Base-by-base conservation (phyloP, 176 grass and related monocot genomes). In the Eleusine indica region DNA sequence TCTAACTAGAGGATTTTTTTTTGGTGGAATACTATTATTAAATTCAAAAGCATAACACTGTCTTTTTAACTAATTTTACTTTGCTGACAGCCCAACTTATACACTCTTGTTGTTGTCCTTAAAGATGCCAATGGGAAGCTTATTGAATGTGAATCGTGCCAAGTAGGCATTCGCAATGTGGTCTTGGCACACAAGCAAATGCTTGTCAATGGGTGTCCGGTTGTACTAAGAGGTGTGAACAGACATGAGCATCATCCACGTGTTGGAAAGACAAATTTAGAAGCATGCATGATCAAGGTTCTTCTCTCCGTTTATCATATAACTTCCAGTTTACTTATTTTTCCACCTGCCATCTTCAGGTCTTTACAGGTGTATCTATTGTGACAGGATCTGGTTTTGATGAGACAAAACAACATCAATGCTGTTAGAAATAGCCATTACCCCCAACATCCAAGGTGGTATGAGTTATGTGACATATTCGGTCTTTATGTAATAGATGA, bases 271-370 rank as follows among this genome's bases (percentile, higher is more conserved):
- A 90, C 96, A 64, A 95, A 93, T 83, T 65, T 98, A 74, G 96
- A 98, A 93, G 92, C 91, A 58, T 98, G 93, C 93, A 95, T 98
- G 96, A 95, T 98, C 60, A 91, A 98, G 96, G 96, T 98, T 17
- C 14, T 57, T 82, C 68, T 62, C 66, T 68, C 82, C n/a, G 13
- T 82, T 39, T 83, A 22, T 74, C 9, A 79, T 81, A 64, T 71
- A 3, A 64, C 61, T 60, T 8, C 73, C 54, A 43, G 46, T 37
- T 73, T 86, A 10, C 12, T 14, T 63, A 32, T 68, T 68, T 77
- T 43, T 73, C n/a, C 39, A 86, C 49, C 48, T 86, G 41, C 25
- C 37, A 42, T 43, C 40, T 74, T 82, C 40, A 74, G 44, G 18
- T 19, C 53, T 73, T 86, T 73, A 83, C 58, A 4, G 32, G 6